Evolutionary conservation across 257 asterid species (phyloP), one percentile per base, ranked within the genome.

Genomic region (Mitragyna speciosa): DNA sequence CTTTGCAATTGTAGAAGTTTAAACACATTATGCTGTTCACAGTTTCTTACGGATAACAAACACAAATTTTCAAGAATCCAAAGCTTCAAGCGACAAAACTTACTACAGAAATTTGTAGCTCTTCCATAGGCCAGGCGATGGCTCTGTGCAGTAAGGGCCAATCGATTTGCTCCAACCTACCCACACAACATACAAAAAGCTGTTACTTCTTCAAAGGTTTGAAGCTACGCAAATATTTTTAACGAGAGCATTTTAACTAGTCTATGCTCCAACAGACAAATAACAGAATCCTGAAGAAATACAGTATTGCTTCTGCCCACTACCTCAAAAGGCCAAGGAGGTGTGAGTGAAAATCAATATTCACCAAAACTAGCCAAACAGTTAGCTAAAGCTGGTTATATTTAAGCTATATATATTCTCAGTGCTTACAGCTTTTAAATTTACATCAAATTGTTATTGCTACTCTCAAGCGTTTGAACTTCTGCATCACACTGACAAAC

Each of bases 41-140:
- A 41, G 75, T 68, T 72, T 58, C 54, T 78, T 12, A 49, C 24
- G 41, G 72, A 70, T 31, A 26, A 75, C 65, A 31, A 54, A 69
- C 54, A 77, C 61, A 68, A 52, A 66, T 56, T 79, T 61, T 52
- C 70, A 83, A 79, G 78, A 47, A 83, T 79, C 82, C 79, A 74
- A 51, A 43, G 72, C 75, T 83, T 75, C 76, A 73, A 66, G 74
- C 61, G 64, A 69, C 69, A 36, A 59, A 77, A 73, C 70, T 73
- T 86, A 70, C 79, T 10, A 36, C 79, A 84, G 33, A 81, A 82
- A 41, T 24, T 64, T 79, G 68, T 78, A 58, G 70, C 70, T 47
- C 79, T 64, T 80, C 89, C 81, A 72, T 16, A 74, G 10, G 66
- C 70, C 77, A 65, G 54, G 26, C 67, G 70, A 77, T 20, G 36